Base-by-base conservation (phyloP, 208 protist species). In the Tritrichomonas foetus region DNA sequence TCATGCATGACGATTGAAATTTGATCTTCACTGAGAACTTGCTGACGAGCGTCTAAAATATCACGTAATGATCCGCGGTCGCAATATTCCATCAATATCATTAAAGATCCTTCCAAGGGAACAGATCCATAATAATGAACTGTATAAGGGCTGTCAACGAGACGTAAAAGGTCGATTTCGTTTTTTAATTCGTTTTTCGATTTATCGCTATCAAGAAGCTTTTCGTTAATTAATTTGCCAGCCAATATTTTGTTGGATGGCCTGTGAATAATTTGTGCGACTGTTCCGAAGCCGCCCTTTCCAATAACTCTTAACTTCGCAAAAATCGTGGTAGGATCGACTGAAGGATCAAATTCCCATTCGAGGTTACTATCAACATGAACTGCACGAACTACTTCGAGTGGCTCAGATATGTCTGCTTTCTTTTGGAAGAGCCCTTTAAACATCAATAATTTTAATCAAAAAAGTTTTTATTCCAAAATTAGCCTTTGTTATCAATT, bases 21-120 rank as follows among this genome's bases (percentile, higher is more conserved):
- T 50, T 89, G 78, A 11, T 53, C 47, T 57, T 89, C 78, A 55
- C 41, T 89, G 16, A 89, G 47, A 36, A 44, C 44, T n/a, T 53
- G 41, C 22, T 89, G 20, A 39, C 47, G 33, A 57, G 25, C 25
- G 44, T 89, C 78, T 9, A 89, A 47, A 20, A 89, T 57, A 57
- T 89, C 47, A 16, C 78, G 5, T 39, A 89, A 57, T 2, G 78
- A 89, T 33, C 78, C 41, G 53, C 47, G 25, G 20, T 53, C 47
- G 22, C 78, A 89, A 16, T 57, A 89, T 49, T 89, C 78, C 78
- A 89, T 89, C 3, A 89, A 33, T 57, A 89, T 89, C 47, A 57
- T 89, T 5, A 33, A 20, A 11, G 33, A 27, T 33, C 44, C 5
- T 1, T 89, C 44, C 11, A 89, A 57, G 2, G 30, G 33, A 39